Evolutionary conservation across 768 basidiomycete species (phyloP).

Genomic region (Tulasnella sp.): DNA sequence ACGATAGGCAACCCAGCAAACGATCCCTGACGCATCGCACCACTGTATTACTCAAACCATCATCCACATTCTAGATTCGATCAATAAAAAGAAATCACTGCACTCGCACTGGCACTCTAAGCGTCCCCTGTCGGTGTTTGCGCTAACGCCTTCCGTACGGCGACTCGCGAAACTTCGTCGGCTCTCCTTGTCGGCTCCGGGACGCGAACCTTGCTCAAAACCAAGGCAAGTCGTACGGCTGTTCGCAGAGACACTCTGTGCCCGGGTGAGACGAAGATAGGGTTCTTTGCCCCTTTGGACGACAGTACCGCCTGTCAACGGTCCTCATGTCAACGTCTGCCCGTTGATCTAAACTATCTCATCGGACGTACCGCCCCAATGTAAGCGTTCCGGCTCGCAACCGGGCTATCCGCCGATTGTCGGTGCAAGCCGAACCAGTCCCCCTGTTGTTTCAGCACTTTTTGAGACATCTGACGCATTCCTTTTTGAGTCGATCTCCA

Average conservation of each 20-base stretch:
- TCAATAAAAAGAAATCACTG: neutral
- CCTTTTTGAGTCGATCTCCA: constrained; percentile 29
- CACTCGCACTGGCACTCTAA: no score
- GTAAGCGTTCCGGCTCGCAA: neutral
- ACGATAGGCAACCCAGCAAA: constrained; percentile 44
- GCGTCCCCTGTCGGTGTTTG: neutral
- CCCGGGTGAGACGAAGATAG: constrained; percentile 36
- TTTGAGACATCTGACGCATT: constrained; percentile 25
- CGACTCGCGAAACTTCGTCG: constrained; percentile 32
- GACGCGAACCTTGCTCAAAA: constrained; percentile 29
- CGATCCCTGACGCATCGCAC: neutral
- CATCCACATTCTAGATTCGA: neutral
- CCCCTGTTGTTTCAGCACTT: constrained; percentile 12
- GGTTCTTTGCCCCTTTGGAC: constrained; percentile 30
- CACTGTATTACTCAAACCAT: neutral
- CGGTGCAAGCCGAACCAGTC: constrained; percentile 29
- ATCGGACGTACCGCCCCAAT: constrained; percentile 27
- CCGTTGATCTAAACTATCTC: neutral
- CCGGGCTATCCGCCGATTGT: neutral
- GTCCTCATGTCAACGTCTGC: neutral
- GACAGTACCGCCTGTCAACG: constrained; percentile 23
- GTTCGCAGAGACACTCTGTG: constrained; percentile 34
- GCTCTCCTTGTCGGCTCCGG: constrained; percentile 37
- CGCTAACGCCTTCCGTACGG: constrained; percentile 7
- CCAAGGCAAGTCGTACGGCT: constrained; percentile 31